Evolutionary conservation across 2,329 filamentous ascomycete species (phyloP).

Genomic region (Aspergillus alliaceus): DNA sequence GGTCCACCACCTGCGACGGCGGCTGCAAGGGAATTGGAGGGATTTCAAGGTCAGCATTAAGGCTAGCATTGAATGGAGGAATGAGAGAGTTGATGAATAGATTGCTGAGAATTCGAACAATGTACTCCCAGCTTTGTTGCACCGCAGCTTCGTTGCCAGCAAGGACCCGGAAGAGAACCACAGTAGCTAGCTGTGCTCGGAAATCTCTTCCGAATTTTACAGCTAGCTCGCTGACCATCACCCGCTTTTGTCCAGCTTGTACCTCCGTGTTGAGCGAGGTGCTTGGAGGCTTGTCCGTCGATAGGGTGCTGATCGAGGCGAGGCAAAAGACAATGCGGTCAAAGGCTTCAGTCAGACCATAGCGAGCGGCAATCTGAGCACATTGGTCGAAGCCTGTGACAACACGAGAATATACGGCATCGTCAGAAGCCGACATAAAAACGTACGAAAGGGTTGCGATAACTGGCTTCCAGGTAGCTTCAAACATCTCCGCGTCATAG

Average conservation of each 20-base stretch:
- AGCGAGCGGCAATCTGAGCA: slow-evolving; percentile 84
- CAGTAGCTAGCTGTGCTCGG: slow-evolving; percentile 86
- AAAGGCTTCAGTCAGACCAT: slow-evolving; percentile 78
- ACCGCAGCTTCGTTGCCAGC: slow-evolving; percentile 80
- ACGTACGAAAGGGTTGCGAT: slow-evolving; percentile 95
- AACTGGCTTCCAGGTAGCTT: slow-evolving; percentile 91
- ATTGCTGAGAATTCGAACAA: slow-evolving; percentile 90
- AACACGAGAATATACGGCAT: slow-evolving; percentile 89
- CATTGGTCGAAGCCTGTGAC: slow-evolving; percentile 96
- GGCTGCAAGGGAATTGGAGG: slow-evolving; percentile 84
- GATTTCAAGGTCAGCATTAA: slow-evolving; percentile 67
- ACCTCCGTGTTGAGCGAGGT: slow-evolving; percentile 94
- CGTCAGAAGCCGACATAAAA: slow-evolving; percentile 97
- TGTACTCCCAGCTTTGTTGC: slow-evolving; percentile 58
- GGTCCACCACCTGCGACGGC: slow-evolving; percentile 89
- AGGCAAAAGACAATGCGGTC: slow-evolving; percentile 92
- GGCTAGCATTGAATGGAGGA: slow-evolving; percentile 71
- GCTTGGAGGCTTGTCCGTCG: slow-evolving; percentile 72
- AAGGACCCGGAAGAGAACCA: slow-evolving; percentile 92
- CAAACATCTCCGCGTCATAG: slow-evolving; percentile 97
- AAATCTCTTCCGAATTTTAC: slow-evolving; percentile 94
- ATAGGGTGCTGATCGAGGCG: slow-evolving; percentile 84
- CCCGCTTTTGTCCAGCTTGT: slow-evolving; percentile 83
- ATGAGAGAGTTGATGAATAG: slow-evolving; percentile 94
- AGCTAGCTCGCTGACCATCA: slow-evolving; percentile 98